A percentile compares a stretch with the other conserved stretches of the same genome.
These are phyloP conservation scores for Solanum tarapatanum DNA, from an alignment of 257 asterid species.

Conservation along the genomic window DNA sequence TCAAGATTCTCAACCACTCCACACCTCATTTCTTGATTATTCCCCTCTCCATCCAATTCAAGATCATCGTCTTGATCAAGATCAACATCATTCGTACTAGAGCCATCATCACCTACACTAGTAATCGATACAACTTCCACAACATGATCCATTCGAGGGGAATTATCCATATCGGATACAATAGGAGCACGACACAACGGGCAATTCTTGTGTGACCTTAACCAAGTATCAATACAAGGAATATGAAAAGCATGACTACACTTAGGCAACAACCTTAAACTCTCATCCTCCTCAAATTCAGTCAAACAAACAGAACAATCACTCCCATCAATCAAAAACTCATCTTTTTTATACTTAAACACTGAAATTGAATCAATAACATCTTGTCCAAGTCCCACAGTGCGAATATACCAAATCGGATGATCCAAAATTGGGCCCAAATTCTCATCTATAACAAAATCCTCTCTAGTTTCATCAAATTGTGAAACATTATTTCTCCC, in stretches of 20 bases:
- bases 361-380: conserved; percentile 51
- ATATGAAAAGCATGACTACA: conserved; percentile 80
- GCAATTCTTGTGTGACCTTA: conserved; percentile 63
- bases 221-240: conserved; percentile 69
- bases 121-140: background rate
- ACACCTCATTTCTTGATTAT: background rate
- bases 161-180: background rate
- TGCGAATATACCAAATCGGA: conserved; percentile 59
- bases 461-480: conserved; percentile 10
- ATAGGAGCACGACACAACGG: conserved; percentile 77
- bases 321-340: conserved; percentile 29
- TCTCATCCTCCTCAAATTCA: conserved; percentile 59
- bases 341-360: conserved; percentile 28
- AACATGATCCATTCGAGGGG: background rate
- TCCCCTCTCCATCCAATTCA: conserved; percentile 3
- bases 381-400: conserved; percentile 44
- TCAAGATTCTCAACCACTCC: conserved; percentile 2
- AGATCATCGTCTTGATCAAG: background rate
- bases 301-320: conserved; percentile 71
- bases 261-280: conserved; percentile 66
- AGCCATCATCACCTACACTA: background rate
- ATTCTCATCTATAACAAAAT: conserved; percentile 20
- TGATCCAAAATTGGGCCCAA: conserved; percentile 37
- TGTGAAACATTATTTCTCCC: background rate
- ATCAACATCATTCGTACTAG: background rate